Percentiles rank a stretch among this genome's conserved stretches.
These are phyloP conservation scores for Dryas alaskensis DNA, from an alignment of 306 rosid genomes.

Conservation along the genomic window DNA sequence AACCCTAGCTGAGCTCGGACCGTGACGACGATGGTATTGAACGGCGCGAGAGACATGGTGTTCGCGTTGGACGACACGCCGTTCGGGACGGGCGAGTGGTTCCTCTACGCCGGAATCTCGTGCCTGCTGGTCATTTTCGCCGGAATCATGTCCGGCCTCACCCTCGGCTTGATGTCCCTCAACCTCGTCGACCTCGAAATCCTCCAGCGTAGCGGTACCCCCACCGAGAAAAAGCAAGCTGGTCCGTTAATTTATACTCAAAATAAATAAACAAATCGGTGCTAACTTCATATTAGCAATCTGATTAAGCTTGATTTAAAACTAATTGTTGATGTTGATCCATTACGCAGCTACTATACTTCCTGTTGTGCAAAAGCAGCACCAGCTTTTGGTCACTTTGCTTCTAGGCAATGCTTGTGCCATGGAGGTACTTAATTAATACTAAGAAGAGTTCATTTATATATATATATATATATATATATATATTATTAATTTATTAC, in stretches of 20 bases:
- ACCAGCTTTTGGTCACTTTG: slow-evolving; percentile 78
- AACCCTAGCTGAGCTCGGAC: slow-evolving; percentile 12
- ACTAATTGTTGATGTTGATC: slow-evolving; percentile 1
- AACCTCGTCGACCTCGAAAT: slow-evolving; percentile 80
- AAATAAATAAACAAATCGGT: not conserved
- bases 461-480: no score
- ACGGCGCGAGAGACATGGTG: slow-evolving; percentile 29
- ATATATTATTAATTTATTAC: no score
- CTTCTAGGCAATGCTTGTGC: slow-evolving; percentile 90
- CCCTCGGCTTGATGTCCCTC: slow-evolving; percentile 79
- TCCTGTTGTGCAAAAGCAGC: slow-evolving; percentile 84
- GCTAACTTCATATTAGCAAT: not conserved
- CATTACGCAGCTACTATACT: slow-evolving; percentile 51
- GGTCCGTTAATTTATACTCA: slow-evolving; percentile 33
- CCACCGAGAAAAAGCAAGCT: slow-evolving; percentile 72
- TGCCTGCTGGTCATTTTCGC: slow-evolving; percentile 70
- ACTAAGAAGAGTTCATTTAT: no score
- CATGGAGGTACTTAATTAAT: slow-evolving; percentile 64
- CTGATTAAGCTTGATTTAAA: slow-evolving; percentile 7
- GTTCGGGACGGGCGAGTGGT: slow-evolving; percentile 67
- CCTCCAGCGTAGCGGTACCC: slow-evolving; percentile 63
- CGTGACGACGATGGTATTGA: not conserved
- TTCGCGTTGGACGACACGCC: slow-evolving; percentile 50
- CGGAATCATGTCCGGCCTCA: slow-evolving; percentile 93
- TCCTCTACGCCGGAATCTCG: slow-evolving; percentile 58